Conservation (phyloP, 1,139 yeast species). For the Suhomyces coccinellae region DNA sequence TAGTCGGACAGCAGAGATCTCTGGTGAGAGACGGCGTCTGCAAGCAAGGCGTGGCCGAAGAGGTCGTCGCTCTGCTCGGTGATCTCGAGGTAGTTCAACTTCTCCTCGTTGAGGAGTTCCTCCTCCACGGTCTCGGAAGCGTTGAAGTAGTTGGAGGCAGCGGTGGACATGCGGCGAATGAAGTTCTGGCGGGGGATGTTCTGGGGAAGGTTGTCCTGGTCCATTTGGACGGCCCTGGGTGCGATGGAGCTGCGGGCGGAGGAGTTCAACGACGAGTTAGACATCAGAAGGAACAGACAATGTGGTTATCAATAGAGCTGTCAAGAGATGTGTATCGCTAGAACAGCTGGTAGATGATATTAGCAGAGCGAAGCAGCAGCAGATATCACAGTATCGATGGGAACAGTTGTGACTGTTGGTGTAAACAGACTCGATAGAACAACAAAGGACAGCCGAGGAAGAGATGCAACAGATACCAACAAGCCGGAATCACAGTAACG, state of each 20-base stretch:
- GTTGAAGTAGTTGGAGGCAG: conserved; percentile 16
- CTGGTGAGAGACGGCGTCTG: conserved; percentile 1
- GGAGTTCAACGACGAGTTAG: background rate
- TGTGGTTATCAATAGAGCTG: too few species aligned
- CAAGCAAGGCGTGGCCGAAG: conserved; percentile 16
- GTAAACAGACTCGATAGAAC: too few species aligned
- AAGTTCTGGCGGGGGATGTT: conserved; percentile 1
- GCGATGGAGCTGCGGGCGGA: conserved; percentile 1
- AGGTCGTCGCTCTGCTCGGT: conserved; percentile 1
- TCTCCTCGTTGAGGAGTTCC: background rate
- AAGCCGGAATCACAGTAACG: too few species aligned
- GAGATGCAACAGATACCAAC: too few species aligned
- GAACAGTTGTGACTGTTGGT: too few species aligned
- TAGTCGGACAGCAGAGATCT: conserved; percentile 1
- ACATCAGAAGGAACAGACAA: background rate
- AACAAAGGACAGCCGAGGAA: too few species aligned
- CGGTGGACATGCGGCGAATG: conserved; percentile 17
- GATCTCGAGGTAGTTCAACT: background rate
- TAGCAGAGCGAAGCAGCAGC: too few species aligned
- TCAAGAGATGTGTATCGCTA: too few species aligned
- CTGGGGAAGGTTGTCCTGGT: conserved; percentile 1
- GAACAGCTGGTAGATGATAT: too few species aligned
- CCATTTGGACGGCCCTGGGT: conserved; percentile 4
- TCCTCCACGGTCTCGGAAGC: background rate
- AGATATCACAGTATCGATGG: too few species aligned